A percentile compares a stretch with the other conserved stretches of the same genome.
These are phyloP conservation scores for Malassezia dermatis DNA, from an alignment of 1,284 basidiomycete species.

Conservation along the genomic window DNA sequence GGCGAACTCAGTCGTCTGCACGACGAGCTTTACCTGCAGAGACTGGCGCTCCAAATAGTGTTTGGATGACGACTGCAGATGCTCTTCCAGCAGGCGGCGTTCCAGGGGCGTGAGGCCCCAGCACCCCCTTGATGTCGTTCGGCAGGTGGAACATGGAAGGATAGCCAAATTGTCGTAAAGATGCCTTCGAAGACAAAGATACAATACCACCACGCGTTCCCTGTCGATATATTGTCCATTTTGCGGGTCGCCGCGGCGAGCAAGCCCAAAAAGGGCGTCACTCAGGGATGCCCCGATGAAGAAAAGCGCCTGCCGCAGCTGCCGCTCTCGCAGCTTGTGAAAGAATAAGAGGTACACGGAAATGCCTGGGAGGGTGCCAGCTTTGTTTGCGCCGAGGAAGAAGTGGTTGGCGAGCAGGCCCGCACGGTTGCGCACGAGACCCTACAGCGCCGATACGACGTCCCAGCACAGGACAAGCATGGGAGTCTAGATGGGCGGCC, in stretches of 20 bases:
- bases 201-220: slow-evolving; percentile 27
- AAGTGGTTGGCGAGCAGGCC: slow-evolving; percentile 36
- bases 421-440: slow-evolving; percentile 25
- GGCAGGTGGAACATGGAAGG: slow-evolving; percentile 29
- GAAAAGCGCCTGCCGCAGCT: slow-evolving; percentile 37
- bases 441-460: slow-evolving; percentile 25
- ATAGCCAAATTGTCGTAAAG: slow-evolving; percentile 32
- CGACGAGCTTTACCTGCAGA: background rate
- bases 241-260: slow-evolving; percentile 32
- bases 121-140: slow-evolving; percentile 24
- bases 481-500: slow-evolving; percentile 32
- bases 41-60: background rate
- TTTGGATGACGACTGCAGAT: slow-evolving; percentile 13
- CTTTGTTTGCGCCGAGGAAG: slow-evolving; percentile 33
- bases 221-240: slow-evolving; percentile 20
- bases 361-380: slow-evolving; percentile 29
- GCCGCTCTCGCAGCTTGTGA: slow-evolving; percentile 35
- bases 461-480: slow-evolving; percentile 31
- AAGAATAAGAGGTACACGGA: slow-evolving; percentile 38
- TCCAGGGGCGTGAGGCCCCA: slow-evolving; percentile 30
- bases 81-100: slow-evolving; percentile 23
- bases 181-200: slow-evolving; percentile 41
- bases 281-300: slow-evolving; percentile 36
- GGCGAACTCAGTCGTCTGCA: background rate
- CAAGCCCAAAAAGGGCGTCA: slow-evolving; percentile 34